phyloP scores from a whole-genome alignment of 139 green algal species.

The Coelastrella sp. region DNA sequence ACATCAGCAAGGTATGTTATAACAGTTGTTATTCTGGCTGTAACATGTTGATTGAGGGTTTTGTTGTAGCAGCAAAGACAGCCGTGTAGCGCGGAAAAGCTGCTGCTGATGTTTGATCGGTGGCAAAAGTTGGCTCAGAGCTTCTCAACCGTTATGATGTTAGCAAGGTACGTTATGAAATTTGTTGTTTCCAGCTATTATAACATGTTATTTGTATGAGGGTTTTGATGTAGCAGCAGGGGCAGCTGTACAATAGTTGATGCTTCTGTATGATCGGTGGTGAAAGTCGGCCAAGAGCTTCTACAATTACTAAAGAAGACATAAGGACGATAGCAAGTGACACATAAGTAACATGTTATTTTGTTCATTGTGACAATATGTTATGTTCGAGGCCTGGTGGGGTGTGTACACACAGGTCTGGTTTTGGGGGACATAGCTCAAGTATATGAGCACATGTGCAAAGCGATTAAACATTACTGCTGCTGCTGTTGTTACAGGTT shows the following conservation, averaged over 20 bases:
- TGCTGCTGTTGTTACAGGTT: no score
- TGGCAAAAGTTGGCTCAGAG: constrained; percentile 92
- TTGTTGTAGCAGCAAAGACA: constrained; percentile 46
- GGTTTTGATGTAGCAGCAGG: background rate
- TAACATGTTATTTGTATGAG: background rate
- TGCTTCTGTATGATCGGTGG: constrained; percentile 95
- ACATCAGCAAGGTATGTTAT: constrained; percentile 75
- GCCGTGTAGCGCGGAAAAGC: constrained; percentile 86
- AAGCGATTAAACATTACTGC: no score
- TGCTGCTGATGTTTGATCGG: constrained; percentile 94
- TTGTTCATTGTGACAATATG: background rate
- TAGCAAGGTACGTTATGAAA: constrained; percentile 50
- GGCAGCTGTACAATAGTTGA: constrained; percentile 82
- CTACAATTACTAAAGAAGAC: constrained; percentile 87
- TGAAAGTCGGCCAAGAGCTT: constrained; percentile 93
- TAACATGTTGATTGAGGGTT: background rate
- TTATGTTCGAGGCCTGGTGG: no score
- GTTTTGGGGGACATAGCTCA: no score
- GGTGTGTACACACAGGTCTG: no score
- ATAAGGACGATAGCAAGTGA: constrained; percentile 85
- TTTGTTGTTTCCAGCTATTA: background rate
- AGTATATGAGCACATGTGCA: no score
- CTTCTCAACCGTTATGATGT: constrained; percentile 93
- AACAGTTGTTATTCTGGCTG: background rate
- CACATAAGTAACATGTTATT: background rate